A percentile compares a stretch with the other conserved stretches of the same genome.
Evolutionary conservation across 148 eudicot genomes (phyloP).

Genomic region (Bassia scoparia): DNA sequence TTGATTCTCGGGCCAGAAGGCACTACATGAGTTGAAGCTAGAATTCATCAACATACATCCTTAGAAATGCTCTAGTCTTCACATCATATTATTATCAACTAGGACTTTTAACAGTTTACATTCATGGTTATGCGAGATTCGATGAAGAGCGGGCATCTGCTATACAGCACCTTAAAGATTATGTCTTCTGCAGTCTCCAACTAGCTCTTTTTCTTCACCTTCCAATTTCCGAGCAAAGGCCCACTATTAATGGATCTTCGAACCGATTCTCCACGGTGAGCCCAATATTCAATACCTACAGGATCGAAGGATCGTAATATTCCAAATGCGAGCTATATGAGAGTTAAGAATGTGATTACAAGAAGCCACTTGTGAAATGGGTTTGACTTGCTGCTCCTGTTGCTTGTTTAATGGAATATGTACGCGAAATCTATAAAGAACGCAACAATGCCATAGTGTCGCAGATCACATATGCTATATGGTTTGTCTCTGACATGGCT

Average conservation of each 20-base stretch:
- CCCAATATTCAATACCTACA: conserved; percentile 79
- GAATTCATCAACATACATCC: conserved; percentile 66
- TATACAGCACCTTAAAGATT: conserved; percentile 77
- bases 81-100: conserved; percentile 97
- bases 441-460: conserved; percentile 66
- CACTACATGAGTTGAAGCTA: conserved; percentile 59
- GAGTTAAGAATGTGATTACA: conserved; percentile 86
- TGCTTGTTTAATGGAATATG: conserved; percentile 71
- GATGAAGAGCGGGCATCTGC: conserved; percentile 82
- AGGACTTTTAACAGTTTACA: conserved; percentile 88
- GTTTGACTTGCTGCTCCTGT: conserved; percentile 76
- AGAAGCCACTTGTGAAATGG: conserved; percentile 91
- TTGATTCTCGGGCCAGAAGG: conserved; percentile 86
- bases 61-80: conserved; percentile 94
- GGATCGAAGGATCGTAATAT: conserved; percentile 89
- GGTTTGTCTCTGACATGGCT: conserved; percentile 96
- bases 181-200: conserved; percentile 90
- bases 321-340: conserved; percentile 71
- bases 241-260: conserved; percentile 90
- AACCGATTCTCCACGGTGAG: conserved; percentile 88
- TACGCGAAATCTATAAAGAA: conserved; percentile 75
- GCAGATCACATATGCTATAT: conserved; percentile 81
- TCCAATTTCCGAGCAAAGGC: conserved; percentile 84
- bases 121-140: conserved; percentile 85
- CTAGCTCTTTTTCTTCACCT: conserved; percentile 99